These are phyloP conservation scores for Quillaja saponaria DNA, from an alignment of 306 rosid species.

Conservation along the genomic window DNA sequence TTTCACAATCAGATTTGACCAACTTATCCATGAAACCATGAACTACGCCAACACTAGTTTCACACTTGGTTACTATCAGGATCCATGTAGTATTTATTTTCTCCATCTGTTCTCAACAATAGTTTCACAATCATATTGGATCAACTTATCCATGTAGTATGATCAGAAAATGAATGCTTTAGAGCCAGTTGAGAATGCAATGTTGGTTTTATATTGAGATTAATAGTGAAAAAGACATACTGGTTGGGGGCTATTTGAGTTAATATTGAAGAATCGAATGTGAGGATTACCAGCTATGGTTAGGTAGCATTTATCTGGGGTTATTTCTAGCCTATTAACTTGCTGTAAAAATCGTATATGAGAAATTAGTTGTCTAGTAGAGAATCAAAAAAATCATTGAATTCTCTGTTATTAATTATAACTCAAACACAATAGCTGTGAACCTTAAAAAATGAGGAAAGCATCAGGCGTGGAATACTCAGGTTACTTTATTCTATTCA, in stretches of 20 bases:
- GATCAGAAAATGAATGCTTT: conserved; percentile 19
- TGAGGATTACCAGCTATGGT: conserved; percentile 99
- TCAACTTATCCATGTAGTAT: conserved; percentile 63
- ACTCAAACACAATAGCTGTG: too few relatives aligned
- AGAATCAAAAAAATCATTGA: too few relatives aligned
- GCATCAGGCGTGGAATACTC: not conserved
- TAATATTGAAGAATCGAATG: conserved; percentile 89
- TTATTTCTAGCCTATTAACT: conserved; percentile 94
- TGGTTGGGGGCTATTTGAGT: conserved; percentile 89
- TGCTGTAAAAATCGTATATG: conserved; percentile 52
- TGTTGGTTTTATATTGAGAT: not conserved
- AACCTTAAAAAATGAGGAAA: not conserved
- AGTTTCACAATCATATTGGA: too few relatives aligned
- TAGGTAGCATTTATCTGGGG: conserved; percentile 88
- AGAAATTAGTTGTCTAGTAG: conserved; percentile 28
- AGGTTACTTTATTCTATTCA: not conserved
- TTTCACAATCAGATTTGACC: not conserved
- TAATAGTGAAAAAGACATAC: conserved; percentile 47
- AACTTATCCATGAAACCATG: not conserved
- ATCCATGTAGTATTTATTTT: conserved; percentile 16
- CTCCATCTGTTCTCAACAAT: conserved; percentile 7
- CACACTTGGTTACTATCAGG: conserved; percentile 2
- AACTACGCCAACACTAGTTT: not conserved
- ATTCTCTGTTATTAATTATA: too few relatives aligned
- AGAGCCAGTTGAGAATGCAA: conserved; percentile 2